Base-by-base conservation (phyloP, 352 stramenopile species). In the Blastocystis hominis region DNA sequence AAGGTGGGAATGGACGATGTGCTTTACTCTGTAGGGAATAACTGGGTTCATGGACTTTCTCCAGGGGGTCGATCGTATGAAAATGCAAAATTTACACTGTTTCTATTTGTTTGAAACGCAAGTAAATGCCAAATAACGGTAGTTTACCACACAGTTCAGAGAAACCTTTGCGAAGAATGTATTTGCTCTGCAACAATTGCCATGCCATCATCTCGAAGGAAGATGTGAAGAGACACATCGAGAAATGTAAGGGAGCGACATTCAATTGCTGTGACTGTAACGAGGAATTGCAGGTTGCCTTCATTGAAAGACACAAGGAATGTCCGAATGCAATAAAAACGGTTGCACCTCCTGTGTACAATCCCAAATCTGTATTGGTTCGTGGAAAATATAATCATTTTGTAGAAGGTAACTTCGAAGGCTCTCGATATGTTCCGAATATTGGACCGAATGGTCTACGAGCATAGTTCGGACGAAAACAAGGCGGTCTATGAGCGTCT, bases 201-300 rank as follows among this genome's bases (percentile, higher is more conserved):
- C n/a, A n/a, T n/a, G n/a, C n/a, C n/a, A n/a, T n/a, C n/a, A n/a
- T n/a, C n/a, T n/a, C n/a, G n/a, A n/a, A n/a, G n/a, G n/a, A n/a
- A n/a, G n/a, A 80, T 62, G 50, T 46, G 30, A 46, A 47, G 20
- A 80, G 63, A n/a, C 70, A 80, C 44, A 40, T 47, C 6, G 63
- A 6, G 3, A 62, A 80, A 62, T 80, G 70, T 42, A 63, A 47
- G 17, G 53, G 42, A 34, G 46, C 46, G 2, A 20, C 55, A 47
- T 38, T 80, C 20, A n/a, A 63, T n/a, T 80, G 70, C 44, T 80
- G 70, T 62, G 70, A 62, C 55, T 80, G 70, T 62, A 46, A 46
- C 36, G 10, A 62, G 20, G 46, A 80, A 20, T 20, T 80, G 20
- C 62, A 36, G 36, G 3, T 20, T 36, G 70, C 62, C 3, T 40